Conservation (phyloP, 345 rosid genomes). For the Citrus mangshanensis region DNA sequence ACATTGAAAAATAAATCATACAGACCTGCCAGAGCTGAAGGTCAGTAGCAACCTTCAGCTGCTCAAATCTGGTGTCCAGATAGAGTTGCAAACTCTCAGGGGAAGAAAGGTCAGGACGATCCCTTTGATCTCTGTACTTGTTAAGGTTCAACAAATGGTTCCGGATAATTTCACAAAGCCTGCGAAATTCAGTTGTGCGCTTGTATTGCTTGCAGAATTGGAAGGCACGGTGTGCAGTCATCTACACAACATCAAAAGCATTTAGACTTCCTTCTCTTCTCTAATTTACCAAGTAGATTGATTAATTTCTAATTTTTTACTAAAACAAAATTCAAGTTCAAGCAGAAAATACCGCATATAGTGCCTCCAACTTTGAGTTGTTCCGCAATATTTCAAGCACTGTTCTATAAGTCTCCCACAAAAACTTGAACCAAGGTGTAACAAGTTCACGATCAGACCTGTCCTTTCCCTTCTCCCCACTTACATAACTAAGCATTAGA, state of each 20-base stretch:
- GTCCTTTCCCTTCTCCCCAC: conserved; percentile 98
- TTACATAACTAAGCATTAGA: conserved; percentile 95
- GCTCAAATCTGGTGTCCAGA: conserved; percentile 96
- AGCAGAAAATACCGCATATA: conserved; percentile 77
- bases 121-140: conserved; percentile 98
- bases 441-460: conserved; percentile 98
- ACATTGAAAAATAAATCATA: background rate
- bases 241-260: conserved; percentile 41
- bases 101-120: conserved; percentile 91
- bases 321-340: background rate
- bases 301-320: background rate
- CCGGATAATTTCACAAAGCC: conserved; percentile 94
- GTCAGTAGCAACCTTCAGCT: conserved; percentile 91
- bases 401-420: conserved; percentile 99
- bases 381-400: conserved; percentile 94
- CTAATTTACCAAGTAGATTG: background rate
- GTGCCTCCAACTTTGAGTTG: conserved; percentile 95
- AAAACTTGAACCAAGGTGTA: conserved; percentile 98
- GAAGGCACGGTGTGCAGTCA: conserved; percentile 97
- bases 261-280: background rate
- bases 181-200: conserved; percentile 90
- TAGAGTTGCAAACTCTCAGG: conserved; percentile 95
- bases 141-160: conserved; percentile 89
- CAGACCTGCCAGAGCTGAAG: conserved; percentile 93
- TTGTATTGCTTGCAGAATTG: conserved; percentile 98